Evolutionary conservation across 805 yeast species (phyloP).

Genomic region (Debaryomyces maramus): DNA sequence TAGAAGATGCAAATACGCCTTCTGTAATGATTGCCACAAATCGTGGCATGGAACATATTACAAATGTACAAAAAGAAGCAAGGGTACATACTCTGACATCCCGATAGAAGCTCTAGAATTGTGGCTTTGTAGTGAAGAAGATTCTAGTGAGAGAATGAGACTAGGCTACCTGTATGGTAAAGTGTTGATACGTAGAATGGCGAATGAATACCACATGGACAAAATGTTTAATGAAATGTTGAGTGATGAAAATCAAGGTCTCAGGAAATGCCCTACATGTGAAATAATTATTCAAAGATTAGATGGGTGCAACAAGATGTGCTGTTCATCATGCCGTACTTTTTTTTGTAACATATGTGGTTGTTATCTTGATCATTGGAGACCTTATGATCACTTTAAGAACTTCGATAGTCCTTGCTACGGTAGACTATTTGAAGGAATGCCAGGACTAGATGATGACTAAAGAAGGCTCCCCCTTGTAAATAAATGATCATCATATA

Average conservation of each 20-base stretch:
- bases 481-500: too few relatives aligned
- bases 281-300: conserved; percentile 48
- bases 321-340: conserved; percentile 48
- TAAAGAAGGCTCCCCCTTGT: background rate
- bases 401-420: conserved; percentile 45
- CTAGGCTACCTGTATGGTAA: conserved; percentile 48
- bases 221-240: conserved; percentile 46
- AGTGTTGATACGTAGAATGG: conserved; percentile 40
- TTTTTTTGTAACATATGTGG: conserved; percentile 61
- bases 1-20: conserved; percentile 49
- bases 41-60: conserved; percentile 62
- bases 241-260: conserved; percentile 38
- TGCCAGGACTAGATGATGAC: conserved; percentile 25
- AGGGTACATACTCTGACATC: conserved; percentile 24
- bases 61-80: conserved; percentile 34
- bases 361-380: conserved; percentile 29
- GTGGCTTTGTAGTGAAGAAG: conserved; percentile 31
- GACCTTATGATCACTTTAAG: conserved; percentile 55
- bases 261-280: conserved; percentile 56
- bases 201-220: conserved; percentile 49
- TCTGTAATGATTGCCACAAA: conserved; percentile 55
- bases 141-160: conserved; percentile 32
- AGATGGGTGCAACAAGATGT: conserved; percentile 69
- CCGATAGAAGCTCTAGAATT: conserved; percentile 33
- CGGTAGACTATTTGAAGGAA: conserved; percentile 54